Percentiles rank a stretch among this genome's conserved stretches.
Evolutionary conservation across 2,329 filamentous ascomycete genomes (phyloP).

Genomic region (Verticillium nonalfalfae): DNA sequence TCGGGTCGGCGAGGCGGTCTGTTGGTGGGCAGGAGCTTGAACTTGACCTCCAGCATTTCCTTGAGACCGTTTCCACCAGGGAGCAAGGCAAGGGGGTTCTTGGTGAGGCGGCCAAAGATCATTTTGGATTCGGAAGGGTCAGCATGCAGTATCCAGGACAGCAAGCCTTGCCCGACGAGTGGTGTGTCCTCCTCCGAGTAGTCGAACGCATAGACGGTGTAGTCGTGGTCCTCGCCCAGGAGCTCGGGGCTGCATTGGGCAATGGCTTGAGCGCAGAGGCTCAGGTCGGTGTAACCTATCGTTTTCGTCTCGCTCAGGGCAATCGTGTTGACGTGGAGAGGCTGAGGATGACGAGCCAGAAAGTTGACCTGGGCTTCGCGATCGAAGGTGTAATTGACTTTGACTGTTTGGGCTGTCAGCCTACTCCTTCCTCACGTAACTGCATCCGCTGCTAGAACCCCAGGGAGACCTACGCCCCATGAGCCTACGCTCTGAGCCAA

Average conservation of each 20-base stretch:
- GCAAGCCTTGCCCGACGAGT: slow-evolving; percentile 89
- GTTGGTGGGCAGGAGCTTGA: slow-evolving; percentile 75
- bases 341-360: slow-evolving; percentile 76
- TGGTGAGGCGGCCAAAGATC: slow-evolving; percentile 85
- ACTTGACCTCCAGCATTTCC: slow-evolving; percentile 88
- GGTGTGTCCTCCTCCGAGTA: slow-evolving; percentile 93
- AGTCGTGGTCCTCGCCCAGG: slow-evolving; percentile 67
- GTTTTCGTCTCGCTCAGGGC: slow-evolving; percentile 71
- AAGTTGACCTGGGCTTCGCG: slow-evolving; percentile 82
- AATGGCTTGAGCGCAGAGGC: slow-evolving; percentile 80
- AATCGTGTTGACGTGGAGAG: slow-evolving; percentile 73
- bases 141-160: slow-evolving; percentile 66
- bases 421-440: not conserved
- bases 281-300: slow-evolving; percentile 84
- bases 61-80: slow-evolving; percentile 60
- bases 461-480: not conserved
- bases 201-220: slow-evolving; percentile 95
- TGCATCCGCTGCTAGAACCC: not conserved
- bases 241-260: slow-evolving; percentile 78
- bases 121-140: slow-evolving; percentile 54
- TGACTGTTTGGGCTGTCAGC: slow-evolving; percentile 52
- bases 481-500: not conserved
- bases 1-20: slow-evolving; percentile 34
- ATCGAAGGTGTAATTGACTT: slow-evolving; percentile 96
- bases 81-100: slow-evolving; percentile 79